Evolutionary conservation across 2,329 filamentous ascomycete genomes (phyloP), one percentile per base, ranked within the genome.

Genomic region (Fusarium sp.): DNA sequence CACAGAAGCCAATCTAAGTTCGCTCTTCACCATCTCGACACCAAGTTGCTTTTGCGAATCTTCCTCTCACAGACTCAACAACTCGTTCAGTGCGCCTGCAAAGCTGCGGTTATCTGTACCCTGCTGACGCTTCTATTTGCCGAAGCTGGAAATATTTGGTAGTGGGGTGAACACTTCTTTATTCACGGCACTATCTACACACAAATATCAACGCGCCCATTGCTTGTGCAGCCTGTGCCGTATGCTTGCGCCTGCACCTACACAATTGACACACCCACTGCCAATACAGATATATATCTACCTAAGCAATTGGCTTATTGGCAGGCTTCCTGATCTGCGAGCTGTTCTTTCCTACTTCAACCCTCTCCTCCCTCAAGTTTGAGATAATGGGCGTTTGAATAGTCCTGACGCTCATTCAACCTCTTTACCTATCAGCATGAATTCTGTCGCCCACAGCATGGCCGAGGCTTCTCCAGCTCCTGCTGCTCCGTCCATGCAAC

Each of bases 401-500:
- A 62, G 44, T 68, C 56, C 44, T 54, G 64, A 51, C 66, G 63
- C 66, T 68, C 66, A 48, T 62, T 59, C 38, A 39, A 72, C 47
- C 51, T 63, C 67, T 52, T 36, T 54, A 59, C 62, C 61, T 63
- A 36, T 61, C 66, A 77, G 78, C 72, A 84, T 84, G 83, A 83
- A 84, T 77, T 80, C 83, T 59, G 69, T 72, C 75, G 78, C 81
- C 61, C 83, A 82, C 50, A 83, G 78, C 74, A 77, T 84, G 72
- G 77, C 78, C 63, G 82, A 83, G 68, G 70, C 77, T 70, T 69
- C 70, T 68, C 68, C 73, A 72, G 68, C 61, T 68, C 36, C 73
- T 34, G 39, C 52, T 52, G 61, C 68, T 62, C 74, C 70, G 45
- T 64, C 75, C 55, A 70, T 75, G 24, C 50, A 70, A 59, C 34